Base-by-base conservation (phyloP, 2,329 filamentous ascomycete species). In the Arthroderma uncinatum region DNA sequence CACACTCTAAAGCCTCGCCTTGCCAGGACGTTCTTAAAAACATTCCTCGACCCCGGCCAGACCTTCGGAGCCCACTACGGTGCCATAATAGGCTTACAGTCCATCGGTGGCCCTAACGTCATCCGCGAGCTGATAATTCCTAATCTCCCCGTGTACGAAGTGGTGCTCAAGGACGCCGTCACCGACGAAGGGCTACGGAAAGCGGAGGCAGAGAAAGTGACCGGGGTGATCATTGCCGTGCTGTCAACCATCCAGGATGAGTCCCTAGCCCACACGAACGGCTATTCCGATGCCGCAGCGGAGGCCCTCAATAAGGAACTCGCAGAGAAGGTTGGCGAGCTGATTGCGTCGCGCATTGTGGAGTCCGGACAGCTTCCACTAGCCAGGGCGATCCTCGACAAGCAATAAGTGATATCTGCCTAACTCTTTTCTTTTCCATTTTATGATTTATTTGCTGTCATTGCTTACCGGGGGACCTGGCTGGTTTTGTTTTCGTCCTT, bases 21-120 rank as follows among this genome's bases (percentile, higher is more conserved):
- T 30, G 91, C 90, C 2, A 82, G 93, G n/a, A 93, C 91, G 0
- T 96, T 90, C 66, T 80, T 97, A 34, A 95, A 95, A 73, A 84
- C 87, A 65, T 92, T 96, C 71, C 80, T 98, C 30, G 91, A 96
- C 66, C 88, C 89, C 0, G 83, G 84, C 44, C 89, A 91, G 67
- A 84, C 90, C 0, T 81, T 90, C 0, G 83, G 87, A 1, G 86
- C 92, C 1, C 88, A 95, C 66, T 98, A 93, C 68, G 93, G 93
- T 47, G 89, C 92, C 5, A 80, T 98, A 21, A 81, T 84, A 30
- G 92, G 91, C 1, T 76, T 98, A 2, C 79, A 85, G 1, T 83
- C 85, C 1, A 85, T 94, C 23, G 89, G 90, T 25, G 90, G 84
- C 8, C 66, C 77, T 0, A 82, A 85, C 59, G 81, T 82, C 21